Conservation (phyloP, 176 grass and related monocot species). For the Eremochloa ophiuroides region DNA sequence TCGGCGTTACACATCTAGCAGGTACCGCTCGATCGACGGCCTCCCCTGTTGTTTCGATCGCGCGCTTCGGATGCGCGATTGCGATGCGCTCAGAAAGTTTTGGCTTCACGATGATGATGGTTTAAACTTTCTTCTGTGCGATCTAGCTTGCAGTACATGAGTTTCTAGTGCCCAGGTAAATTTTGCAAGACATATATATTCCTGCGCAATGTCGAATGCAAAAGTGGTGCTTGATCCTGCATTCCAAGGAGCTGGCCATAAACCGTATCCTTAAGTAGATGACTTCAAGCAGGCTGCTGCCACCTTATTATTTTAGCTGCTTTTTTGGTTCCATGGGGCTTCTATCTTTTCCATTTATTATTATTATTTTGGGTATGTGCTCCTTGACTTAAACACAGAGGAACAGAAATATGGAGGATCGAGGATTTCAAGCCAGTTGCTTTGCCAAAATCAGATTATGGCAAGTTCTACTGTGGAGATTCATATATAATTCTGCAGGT, state of each 20-base stretch:
- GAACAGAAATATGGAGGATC: constrained; percentile 93
- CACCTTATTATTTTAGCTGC: constrained; percentile 11
- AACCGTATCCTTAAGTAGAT: constrained; percentile 56
- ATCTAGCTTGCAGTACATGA: too few relatives aligned
- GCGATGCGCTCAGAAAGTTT: too few relatives aligned
- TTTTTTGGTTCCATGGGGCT: background rate
- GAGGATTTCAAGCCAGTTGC: constrained; percentile 91
- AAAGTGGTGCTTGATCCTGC: constrained; percentile 58
- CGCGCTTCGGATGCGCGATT: too few relatives aligned
- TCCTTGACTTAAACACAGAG: constrained; percentile 60
- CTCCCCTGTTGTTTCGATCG: too few relatives aligned
- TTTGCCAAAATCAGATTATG: constrained; percentile 73
- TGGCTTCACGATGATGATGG: too few relatives aligned
- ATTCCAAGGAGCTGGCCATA: constrained; percentile 66
- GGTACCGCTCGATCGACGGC: too few relatives aligned
- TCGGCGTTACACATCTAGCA: too few relatives aligned
- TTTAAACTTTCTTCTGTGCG: too few relatives aligned
- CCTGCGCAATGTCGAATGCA: constrained; percentile 41
- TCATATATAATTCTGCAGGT: constrained; percentile 97
- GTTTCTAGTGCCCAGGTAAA: background rate
- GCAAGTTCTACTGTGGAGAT: constrained; percentile 97
- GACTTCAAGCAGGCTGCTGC: background rate
- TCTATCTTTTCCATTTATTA: background rate
- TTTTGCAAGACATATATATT: too few relatives aligned
- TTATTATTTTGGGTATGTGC: background rate